Evolutionary conservation across 352 stramenopile genomes (phyloP), one percentile per base, ranked within the genome.

Genomic region (Globisporangium canariense): DNA sequence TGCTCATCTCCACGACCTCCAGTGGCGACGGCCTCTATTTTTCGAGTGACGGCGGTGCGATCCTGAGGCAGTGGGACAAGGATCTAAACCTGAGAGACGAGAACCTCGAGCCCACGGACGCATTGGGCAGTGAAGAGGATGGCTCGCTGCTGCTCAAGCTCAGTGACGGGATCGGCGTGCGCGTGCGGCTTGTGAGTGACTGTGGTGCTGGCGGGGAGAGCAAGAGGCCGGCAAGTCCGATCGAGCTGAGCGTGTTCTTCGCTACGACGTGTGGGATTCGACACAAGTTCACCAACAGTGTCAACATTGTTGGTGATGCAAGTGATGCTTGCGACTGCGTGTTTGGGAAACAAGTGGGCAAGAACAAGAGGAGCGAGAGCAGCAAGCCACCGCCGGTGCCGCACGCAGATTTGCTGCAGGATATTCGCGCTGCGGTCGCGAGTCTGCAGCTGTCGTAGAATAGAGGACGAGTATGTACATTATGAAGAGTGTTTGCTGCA

Each of bases 1-100:
- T 81, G 61, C 74, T 93, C 60, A 63, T 93, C 6, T 93, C 82
- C 11, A 93, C 84, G 11, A 89, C 82, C 6, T 88, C 78, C 0
- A 71, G 68, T 30, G 81, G 84, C 40, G 70, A 89, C 56, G 82
- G 84, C 0, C 56, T 93, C 32, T 68, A 77, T 34, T 87, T 93
- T 56, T 83, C 80, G 0, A 64, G 41, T 38, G 73, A 78, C 4
- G 76, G 68, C 38, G 67, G 54, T n/a, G 62, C 55, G 5, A 93
- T 91, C 54, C 25, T 81, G 38, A 64, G 79, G 7, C 79, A 89
- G 64, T 91, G 82, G 85, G 74, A 89, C 49, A 18, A 58, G 4
- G 56, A 73, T 0, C 58, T 77, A 8, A 67, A 66, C 20, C 68
- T 90, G 57, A 72, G 73, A 22, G 74, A 91, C 68, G 78, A 83